Percentiles rank a stretch among this genome's conserved stretches.
These are phyloP conservation scores for Cyberlindnera xylosilytica DNA, from an alignment of 805 yeast species.

Conservation along the genomic window DNA sequence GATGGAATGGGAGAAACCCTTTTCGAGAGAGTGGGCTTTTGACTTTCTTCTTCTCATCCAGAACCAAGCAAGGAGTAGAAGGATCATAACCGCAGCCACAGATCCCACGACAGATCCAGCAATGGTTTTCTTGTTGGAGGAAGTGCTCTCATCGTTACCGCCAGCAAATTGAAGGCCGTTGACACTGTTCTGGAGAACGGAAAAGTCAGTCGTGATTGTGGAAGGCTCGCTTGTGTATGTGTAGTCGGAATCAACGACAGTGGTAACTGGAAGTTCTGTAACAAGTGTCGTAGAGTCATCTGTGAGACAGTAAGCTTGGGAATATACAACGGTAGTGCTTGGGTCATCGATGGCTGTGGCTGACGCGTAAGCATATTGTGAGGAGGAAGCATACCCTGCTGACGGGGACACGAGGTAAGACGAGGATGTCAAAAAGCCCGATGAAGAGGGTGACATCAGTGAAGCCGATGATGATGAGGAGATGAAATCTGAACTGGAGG, in stretches of 20 bases:
- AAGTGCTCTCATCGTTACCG: not conserved
- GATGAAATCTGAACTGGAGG: not conserved
- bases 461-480: constrained; percentile 6
- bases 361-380: constrained; percentile 7
- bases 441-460: constrained; percentile 1
- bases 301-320: constrained; percentile 21
- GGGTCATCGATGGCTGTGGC: constrained; percentile 3
- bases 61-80: constrained; percentile 18
- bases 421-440: too few species aligned
- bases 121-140: constrained; percentile 11
- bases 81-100: constrained; percentile 18
- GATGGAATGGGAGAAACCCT: constrained; percentile 27
- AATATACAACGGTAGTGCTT: constrained; percentile 17
- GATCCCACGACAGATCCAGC: constrained; percentile 30
- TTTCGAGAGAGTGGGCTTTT: constrained; percentile 9
- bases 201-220: constrained; percentile 21
- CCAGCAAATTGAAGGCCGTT: not conserved
- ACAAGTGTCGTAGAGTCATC: constrained; percentile 19
- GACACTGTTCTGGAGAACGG: constrained; percentile 15
- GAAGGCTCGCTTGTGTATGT: constrained; percentile 2
- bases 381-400: constrained; percentile 6
- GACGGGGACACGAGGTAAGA: not conserved
- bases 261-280: constrained; percentile 19
- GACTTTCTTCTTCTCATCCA: constrained; percentile 12
- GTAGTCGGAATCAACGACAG: constrained; percentile 5